Percentiles rank a stretch among this genome's conserved stretches.
Evolutionary conservation across 2,329 filamentous ascomycete genomes (phyloP).

Genomic region (Calonectria henricotiae): DNA sequence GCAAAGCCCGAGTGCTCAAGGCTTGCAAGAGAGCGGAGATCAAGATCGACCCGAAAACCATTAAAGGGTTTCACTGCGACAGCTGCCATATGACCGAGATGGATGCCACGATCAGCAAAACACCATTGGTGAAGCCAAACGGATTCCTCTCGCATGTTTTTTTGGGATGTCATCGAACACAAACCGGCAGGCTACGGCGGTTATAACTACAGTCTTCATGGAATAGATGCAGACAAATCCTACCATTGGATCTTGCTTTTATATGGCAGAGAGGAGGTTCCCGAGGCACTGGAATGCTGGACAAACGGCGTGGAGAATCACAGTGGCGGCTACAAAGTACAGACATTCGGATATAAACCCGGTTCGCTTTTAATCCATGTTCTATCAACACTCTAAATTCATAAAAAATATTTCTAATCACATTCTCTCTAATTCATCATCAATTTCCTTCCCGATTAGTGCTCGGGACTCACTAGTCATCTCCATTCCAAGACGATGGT

Average conservation of each 20-base stretch:
- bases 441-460: constrained; percentile 94
- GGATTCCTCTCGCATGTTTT: neutral
- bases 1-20: neutral
- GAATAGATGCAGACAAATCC: neutral
- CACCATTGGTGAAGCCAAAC: neutral
- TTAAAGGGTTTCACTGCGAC: neutral
- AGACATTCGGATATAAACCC: neutral
- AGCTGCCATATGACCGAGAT: neutral
- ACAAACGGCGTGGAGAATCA: neutral
- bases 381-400: neutral
- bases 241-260: neutral
- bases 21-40: neutral
- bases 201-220: neutral
- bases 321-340: neutral
- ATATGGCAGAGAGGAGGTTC: neutral
- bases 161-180: neutral
- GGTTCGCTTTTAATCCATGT: neutral
- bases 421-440: constrained; percentile 94
- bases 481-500: constrained; percentile 93
- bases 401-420: constrained; percentile 60
- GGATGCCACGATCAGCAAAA: neutral
- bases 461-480: constrained; percentile 87
- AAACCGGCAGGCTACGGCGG: neutral
- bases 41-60: neutral
- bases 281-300: neutral